Base-by-base conservation (phyloP, 2,329 filamentous ascomycete species). In the Dothidotthia symphoricarpi region DNA sequence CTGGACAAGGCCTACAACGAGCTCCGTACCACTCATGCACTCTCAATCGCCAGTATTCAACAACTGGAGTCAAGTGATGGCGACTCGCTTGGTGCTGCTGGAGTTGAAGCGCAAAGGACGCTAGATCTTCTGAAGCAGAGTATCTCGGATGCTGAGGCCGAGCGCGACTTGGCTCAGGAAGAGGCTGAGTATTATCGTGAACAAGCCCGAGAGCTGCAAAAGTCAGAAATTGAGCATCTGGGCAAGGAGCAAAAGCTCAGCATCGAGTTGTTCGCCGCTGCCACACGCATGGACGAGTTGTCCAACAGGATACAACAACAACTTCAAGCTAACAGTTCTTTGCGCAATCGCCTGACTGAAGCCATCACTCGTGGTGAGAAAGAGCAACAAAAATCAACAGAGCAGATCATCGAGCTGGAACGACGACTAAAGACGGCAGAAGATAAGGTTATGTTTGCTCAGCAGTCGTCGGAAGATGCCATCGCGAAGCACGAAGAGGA, bases 401-500 rank as follows among this genome's bases (percentile, higher is more conserved):
- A 81, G 35, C 85, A 87, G 56, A 95, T 98, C 63, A 87, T 87
- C 39, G 77, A 82, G 37, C 80, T 97, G 63, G 90, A 97, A 64
- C 78, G 78, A 45, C 85, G 83, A 41, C 82, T 98, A 39, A 88
- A 86, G 55, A 69, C 73, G 12, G 80, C 96, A 34, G 93, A 97
- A 63, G 90, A 97, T 45, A 81, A 85, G 54, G 79, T 98, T 15
- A 76, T 94, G 36, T 71, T 80, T 14, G 88, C 91, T 2, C 91
- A 97, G 66, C 83, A 88, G 39, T 80, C 85, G 14, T 91, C 88
- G 0, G 93, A 98, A 63, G 89, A 91, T 32, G 83, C 83, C 26
- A 81, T 97, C 40, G 72, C 80, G 28, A 83, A 82, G 32, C 89
- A 96, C 59, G 93, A 97, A 64, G 88, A 93, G 25, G 89, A 96